Percentiles rank a stretch among this genome's conserved stretches.
These are phyloP conservation scores for Myriosclerotinia scirpicola DNA, from an alignment of 2,329 filamentous ascomycete genomes.

Conservation along the genomic window DNA sequence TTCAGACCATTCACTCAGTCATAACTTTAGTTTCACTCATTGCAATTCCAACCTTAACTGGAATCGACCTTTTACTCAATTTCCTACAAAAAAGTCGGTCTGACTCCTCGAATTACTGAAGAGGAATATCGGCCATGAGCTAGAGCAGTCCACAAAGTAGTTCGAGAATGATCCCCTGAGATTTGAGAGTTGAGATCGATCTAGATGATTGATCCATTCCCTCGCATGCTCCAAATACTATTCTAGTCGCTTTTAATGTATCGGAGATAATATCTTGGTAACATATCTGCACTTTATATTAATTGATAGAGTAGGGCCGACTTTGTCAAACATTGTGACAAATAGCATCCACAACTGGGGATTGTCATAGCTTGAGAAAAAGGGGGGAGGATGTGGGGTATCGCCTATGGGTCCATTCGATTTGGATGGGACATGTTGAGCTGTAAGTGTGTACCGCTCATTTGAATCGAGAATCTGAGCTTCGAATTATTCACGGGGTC, in stretches of 20 bases:
- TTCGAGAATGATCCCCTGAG: background rate
- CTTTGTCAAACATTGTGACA: background rate
- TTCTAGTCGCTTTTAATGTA: too few relatives aligned
- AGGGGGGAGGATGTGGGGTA: background rate
- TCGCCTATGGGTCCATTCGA: background rate
- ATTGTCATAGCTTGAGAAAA: conserved; percentile 8
- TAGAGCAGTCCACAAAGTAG: background rate
- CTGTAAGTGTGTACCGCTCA: background rate
- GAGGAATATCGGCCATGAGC: too few relatives aligned
- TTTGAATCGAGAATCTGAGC: background rate
- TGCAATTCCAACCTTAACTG: background rate
- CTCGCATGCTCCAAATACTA: too few relatives aligned
- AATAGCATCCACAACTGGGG: background rate
- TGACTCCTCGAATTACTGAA: background rate
- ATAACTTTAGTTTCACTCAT: background rate
- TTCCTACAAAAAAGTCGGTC: background rate
- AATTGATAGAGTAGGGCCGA: background rate
- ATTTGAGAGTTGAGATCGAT: background rate
- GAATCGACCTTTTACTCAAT: background rate
- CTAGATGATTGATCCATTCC: background rate
- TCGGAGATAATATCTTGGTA: background rate
- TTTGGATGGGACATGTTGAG: background rate
- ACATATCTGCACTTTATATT: background rate
- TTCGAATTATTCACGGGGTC: background rate
- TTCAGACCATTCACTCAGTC: background rate